A percentile compares a stretch with the other conserved stretches of the same genome.
Conservation (phyloP, 2,329 filamentous ascomycete genomes). For the Diaporthe velutina region DNA sequence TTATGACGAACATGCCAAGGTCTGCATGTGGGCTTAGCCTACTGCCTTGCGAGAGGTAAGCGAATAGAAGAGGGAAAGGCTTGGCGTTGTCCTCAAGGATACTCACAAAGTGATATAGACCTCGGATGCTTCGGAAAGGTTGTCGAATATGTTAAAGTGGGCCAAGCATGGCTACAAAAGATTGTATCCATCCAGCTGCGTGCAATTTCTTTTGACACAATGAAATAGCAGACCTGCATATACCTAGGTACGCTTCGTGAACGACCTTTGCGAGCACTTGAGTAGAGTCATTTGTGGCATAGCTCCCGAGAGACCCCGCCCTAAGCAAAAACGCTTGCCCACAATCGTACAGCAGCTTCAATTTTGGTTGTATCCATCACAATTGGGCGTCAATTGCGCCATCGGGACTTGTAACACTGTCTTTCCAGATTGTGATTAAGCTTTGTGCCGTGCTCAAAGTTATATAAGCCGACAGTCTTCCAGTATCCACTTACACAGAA, state of each 20-base stretch:
- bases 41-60: not conserved
- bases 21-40: not conserved
- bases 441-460: too few relatives aligned
- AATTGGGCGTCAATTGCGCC: not conserved
- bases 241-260: too few relatives aligned
- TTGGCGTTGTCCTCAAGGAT: not conserved
- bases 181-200: not conserved
- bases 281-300: not conserved
- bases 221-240: not conserved
- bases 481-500: not conserved
- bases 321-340: not conserved
- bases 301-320: not conserved
- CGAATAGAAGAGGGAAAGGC: too few relatives aligned
- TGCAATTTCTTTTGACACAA: not conserved
- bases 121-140: not conserved
- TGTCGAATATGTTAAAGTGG: not conserved
- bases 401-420: not conserved
- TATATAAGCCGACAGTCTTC: not conserved
- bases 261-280: not conserved
- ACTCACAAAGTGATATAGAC: not conserved
- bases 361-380: not conserved
- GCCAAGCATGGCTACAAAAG: not conserved
- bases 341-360: not conserved
- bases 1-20: slow-evolving; percentile 5
- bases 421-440: not conserved